Conservation (phyloP, 306 rosid genomes). For the Cucumis cinereus region DNA sequence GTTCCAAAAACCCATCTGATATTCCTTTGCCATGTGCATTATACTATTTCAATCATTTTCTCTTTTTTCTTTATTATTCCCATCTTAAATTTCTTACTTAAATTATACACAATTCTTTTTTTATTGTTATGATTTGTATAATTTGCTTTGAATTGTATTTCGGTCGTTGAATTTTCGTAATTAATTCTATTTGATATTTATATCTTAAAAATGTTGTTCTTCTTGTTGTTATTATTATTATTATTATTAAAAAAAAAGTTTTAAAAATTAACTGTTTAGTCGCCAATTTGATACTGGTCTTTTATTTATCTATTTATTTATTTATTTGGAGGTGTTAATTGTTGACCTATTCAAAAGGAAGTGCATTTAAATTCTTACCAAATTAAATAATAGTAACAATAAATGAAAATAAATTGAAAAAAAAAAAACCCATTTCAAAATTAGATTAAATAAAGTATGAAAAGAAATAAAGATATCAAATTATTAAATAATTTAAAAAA, state of each 20-base stretch:
- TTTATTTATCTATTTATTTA: too few species aligned
- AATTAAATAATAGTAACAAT: neutral
- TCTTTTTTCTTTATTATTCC: neutral
- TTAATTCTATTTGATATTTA: neutral
- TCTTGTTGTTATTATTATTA: too few species aligned
- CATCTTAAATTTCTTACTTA: conserved; percentile 1
- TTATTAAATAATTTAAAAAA: too few species aligned
- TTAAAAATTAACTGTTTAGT: too few species aligned
- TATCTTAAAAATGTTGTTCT: neutral
- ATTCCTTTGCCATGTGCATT: neutral
- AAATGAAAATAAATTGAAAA: too few species aligned
- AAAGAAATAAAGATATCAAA: too few species aligned
- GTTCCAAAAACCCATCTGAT: neutral
- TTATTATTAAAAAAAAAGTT: too few species aligned
- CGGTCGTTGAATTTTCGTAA: neutral
- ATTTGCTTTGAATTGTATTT: neutral
- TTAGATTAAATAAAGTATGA: too few species aligned
- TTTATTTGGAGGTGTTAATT: too few species aligned
- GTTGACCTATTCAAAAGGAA: neutral
- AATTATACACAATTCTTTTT: neutral
- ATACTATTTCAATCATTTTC: neutral
- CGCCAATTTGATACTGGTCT: too few species aligned
- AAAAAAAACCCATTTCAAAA: too few species aligned
- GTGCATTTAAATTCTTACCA: neutral
- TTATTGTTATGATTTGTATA: neutral